Base-by-base conservation (phyloP, 176 grass and related monocot genomes). In the Aechmea fasciata region DNA sequence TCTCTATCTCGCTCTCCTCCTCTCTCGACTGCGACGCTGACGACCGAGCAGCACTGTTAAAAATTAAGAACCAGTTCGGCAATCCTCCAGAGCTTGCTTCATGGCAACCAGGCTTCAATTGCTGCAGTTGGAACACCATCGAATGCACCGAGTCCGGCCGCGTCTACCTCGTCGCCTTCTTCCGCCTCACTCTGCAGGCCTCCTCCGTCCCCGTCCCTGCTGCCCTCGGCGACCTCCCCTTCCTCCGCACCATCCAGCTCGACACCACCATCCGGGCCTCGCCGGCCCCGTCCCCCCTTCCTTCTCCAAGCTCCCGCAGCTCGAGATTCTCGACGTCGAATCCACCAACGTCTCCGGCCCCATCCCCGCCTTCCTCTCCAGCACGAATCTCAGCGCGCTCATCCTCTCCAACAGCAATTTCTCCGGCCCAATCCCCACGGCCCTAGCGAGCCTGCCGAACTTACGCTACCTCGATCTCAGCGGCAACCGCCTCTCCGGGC, bases 401-500 rank as follows among this genome's bases (percentile, higher is more conserved):
- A 74, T 73, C 71, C 80, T 96, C 74, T 29, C 87, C 6, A 54
- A 75, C 78, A 84, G 84, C 80, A 85, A 80, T 75, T 80, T 96
- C n/a, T 69, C 85, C 1, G 91, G 88, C 2, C 50, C 91, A 7
- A 88, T 96, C 57, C 88, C 83, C 0, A 0, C 33, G 11, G 65
- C 59, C 11, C 85, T 91, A 0, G 24, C 63, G 63, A 55, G 33
- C 15, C 79, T 91, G 10, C 65, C 83, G 0, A 24, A 49, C 15
- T 84, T 96, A 51, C 5, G 78, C 23, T 86, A 86, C 83, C 8
- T 96, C 10, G 88, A 96, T 74, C 74, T 96, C 61, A 88, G 92
- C 73, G 72, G 81, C 72, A 96, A 96, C 83, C 26, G 72, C 61
- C 83, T 96, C 11, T 81, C 78, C 47, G 88, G 92, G 77, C 33